Evolutionary conservation across 2,329 filamentous ascomycete genomes (phyloP).

Genomic region (Cercospora sp.): DNA sequence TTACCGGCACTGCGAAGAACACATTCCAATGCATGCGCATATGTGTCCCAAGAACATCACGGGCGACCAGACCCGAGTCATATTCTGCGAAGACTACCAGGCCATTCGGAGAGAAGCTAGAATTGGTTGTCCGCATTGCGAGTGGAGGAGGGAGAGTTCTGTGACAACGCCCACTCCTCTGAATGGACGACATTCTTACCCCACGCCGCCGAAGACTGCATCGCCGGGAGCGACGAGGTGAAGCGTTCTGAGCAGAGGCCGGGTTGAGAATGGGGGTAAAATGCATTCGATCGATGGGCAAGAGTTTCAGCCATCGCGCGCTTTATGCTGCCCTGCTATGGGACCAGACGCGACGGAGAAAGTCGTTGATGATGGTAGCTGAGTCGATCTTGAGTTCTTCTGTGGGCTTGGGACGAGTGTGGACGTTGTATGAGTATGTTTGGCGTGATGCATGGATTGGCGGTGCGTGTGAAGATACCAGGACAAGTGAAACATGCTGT

Average conservation of each 20-base stretch:
- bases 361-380: not conserved
- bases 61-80: slow-evolving; percentile 33
- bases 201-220: slow-evolving; percentile 29
- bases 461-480: not conserved
- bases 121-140: slow-evolving; percentile 30
- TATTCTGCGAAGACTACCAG: slow-evolving; percentile 39
- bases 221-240: slow-evolving; percentile 24
- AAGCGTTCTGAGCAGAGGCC: not conserved
- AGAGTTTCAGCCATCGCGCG: not conserved
- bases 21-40: slow-evolving; percentile 38
- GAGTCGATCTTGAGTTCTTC: not conserved
- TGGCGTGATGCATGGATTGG: not conserved
- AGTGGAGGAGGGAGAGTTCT: slow-evolving; percentile 5
- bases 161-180: slow-evolving; percentile 20
- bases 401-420: not conserved
- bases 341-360: not conserved
- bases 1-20: slow-evolving; percentile 32
- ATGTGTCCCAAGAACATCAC: slow-evolving; percentile 36
- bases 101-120: slow-evolving; percentile 25
- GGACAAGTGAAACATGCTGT: not conserved
- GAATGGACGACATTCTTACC: slow-evolving; percentile 19
- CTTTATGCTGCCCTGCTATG: not conserved
- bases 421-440: not conserved
- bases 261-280: not conserved
- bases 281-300: not conserved